Evolutionary conservation across 2,329 filamentous ascomycete species (phyloP).

Genomic region (Davidsoniella neocaledoniae): DNA sequence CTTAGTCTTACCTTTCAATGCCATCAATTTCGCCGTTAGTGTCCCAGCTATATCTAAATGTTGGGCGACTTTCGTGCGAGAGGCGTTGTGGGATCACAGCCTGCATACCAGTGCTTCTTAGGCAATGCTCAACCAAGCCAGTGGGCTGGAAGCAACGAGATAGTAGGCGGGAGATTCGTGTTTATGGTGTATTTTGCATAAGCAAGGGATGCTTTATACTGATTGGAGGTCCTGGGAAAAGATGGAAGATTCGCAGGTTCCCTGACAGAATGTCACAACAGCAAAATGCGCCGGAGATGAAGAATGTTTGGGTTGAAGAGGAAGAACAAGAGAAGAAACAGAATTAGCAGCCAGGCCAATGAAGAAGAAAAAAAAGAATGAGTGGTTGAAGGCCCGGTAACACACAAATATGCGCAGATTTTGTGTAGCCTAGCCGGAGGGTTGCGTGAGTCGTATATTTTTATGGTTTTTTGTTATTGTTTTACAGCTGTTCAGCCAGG

Average conservation of each 20-base stretch:
- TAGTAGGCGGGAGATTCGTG: not conserved
- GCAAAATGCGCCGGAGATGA: not conserved
- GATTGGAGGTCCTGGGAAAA: not conserved
- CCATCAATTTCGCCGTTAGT: too few relatives aligned
- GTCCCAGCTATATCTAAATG: too few relatives aligned
- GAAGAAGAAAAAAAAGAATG: not conserved
- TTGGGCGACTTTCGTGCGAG: too few relatives aligned
- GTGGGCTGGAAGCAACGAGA: not conserved
- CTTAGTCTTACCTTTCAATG: too few relatives aligned
- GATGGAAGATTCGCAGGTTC: not conserved
- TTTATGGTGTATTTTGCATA: too few relatives aligned
- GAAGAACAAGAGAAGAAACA: not conserved
- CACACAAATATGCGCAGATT: not conserved
- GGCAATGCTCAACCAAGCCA: too few relatives aligned
- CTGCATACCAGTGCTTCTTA: too few relatives aligned
- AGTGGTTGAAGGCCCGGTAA: not conserved
- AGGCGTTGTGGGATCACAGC: too few relatives aligned
- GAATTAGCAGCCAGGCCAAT: constrained; percentile 9
- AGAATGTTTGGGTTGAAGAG: not conserved
- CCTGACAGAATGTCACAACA: not conserved
- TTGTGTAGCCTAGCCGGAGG: too few relatives aligned
- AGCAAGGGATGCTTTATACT: too few relatives aligned
- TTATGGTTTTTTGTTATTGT: too few relatives aligned
- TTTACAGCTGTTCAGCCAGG: not conserved
- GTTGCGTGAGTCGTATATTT: too few relatives aligned